Evolutionary conservation across 257 asterid species (phyloP).

Genomic region (Fraxinus excelsior): DNA sequence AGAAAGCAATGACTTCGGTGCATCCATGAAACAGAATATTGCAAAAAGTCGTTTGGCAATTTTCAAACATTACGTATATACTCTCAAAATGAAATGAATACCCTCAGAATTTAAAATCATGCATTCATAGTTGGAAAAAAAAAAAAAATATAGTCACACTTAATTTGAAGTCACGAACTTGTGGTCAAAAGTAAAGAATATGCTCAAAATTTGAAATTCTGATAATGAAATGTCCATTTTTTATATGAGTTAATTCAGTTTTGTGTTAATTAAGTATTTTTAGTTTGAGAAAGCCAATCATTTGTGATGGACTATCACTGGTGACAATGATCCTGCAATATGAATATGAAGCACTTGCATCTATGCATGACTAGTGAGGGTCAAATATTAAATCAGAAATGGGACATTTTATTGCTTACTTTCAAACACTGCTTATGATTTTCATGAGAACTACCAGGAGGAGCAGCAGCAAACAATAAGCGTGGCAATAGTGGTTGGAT

Average conservation of each 20-base stretch:
- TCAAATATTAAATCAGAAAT: constrained; percentile 19
- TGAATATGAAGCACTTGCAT: neutral
- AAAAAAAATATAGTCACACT: neutral
- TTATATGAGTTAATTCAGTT: neutral
- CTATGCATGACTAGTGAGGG: neutral
- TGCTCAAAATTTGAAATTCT: neutral
- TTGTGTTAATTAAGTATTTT: neutral
- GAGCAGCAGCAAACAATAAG: constrained; percentile 83
- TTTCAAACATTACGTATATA: neutral
- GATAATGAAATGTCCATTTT: neutral
- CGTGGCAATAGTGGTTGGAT: constrained; percentile 80
- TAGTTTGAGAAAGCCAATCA: neutral
- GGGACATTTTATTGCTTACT: constrained; percentile 42
- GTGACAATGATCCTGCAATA: neutral
- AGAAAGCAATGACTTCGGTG: constrained; percentile 6
- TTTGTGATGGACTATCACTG: constrained; percentile 21
- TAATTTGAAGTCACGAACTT: neutral
- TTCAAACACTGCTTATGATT: constrained; percentile 91
- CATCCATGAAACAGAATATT: neutral
- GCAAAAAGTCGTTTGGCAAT: neutral
- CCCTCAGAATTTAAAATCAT: neutral
- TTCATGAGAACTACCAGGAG: constrained; percentile 77
- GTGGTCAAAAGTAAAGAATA: neutral
- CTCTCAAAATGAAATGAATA: neutral
- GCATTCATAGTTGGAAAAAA: neutral